Evolutionary conservation across 129 eudicot species (phyloP).

Genomic region (Lactuca sativa): DNA sequence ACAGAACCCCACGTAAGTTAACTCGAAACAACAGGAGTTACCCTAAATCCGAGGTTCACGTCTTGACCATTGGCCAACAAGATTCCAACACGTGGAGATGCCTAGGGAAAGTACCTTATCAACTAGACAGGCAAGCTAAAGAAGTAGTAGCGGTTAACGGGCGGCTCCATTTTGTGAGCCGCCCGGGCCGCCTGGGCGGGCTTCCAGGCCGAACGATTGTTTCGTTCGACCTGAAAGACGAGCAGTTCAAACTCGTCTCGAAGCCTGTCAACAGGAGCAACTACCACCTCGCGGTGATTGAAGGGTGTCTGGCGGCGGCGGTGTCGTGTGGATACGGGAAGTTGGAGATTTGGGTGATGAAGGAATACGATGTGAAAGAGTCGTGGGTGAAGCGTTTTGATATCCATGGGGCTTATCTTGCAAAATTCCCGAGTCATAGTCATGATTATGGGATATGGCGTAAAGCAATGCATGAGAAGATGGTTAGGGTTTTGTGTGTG

Average conservation of each 20-base stretch:
- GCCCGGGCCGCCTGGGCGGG: conserved; percentile 28
- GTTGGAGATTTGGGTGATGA: conserved; percentile 58
- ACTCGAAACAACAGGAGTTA: conserved; percentile 31
- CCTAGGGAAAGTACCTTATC: conserved; percentile 48
- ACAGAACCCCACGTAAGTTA: conserved; percentile 28
- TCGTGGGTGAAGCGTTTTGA: conserved; percentile 52
- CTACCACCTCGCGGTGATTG: conserved; percentile 42
- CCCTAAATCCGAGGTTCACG: conserved; percentile 43
- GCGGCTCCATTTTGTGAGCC: conserved; percentile 55
- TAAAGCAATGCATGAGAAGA: conserved; percentile 32
- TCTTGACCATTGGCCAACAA: conserved; percentile 27
- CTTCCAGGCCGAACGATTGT: conserved; percentile 44
- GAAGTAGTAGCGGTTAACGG: conserved; percentile 36
- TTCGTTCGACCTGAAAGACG: conserved; percentile 56
- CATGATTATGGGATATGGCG: conserved; percentile 38
- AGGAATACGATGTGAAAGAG: conserved; percentile 40
- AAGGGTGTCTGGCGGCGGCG: conserved; percentile 45
- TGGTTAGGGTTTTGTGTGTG: conserved; percentile 41
- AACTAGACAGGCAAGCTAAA: conserved; percentile 31
- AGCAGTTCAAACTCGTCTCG: conserved; percentile 42
- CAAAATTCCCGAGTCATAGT: conserved; percentile 26
- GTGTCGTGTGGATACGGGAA: conserved; percentile 42
- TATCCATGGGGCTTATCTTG: conserved; percentile 38
- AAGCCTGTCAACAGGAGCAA: conserved; percentile 38
- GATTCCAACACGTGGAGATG: conserved; percentile 44